phyloP scores from a whole-genome alignment of 305 asterid genomes.

The Ilex paraguariensis region DNA sequence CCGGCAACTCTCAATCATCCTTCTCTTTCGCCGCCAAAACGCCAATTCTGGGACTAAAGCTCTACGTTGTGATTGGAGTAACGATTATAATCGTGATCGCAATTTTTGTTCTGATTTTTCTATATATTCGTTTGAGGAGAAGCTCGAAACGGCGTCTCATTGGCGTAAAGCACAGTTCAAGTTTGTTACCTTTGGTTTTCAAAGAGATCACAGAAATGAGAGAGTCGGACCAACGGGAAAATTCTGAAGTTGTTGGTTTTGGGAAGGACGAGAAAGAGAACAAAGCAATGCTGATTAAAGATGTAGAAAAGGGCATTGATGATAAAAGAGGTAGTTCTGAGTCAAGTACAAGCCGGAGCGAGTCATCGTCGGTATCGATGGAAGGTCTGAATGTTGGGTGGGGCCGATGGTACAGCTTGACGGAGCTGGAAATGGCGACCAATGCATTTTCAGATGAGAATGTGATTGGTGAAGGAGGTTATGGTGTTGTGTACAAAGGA shows the following conservation, averaged over 20 bases:
- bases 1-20: constrained; percentile 28
- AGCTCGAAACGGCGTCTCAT: constrained; percentile 35
- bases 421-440: constrained; percentile 74
- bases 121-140: constrained; percentile 38
- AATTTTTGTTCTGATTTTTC: constrained; percentile 32
- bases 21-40: constrained; percentile 41
- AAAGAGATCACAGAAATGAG: constrained; percentile 26
- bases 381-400: constrained; percentile 56
- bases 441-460: constrained; percentile 49
- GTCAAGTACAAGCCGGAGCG: constrained; percentile 57
- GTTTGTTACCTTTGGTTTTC: constrained; percentile 53
- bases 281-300: constrained; percentile 35
- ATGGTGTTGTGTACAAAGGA: constrained; percentile 80
- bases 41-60: constrained; percentile 64
- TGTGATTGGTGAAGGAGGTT: constrained; percentile 92
- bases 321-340: constrained; percentile 56
- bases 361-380: constrained; percentile 53
- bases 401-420: constrained; percentile 78
- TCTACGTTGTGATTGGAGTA: constrained; percentile 49
- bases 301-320: constrained; percentile 23
- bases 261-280: constrained; percentile 21
- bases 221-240: constrained; percentile 27
- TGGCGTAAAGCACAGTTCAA: constrained; percentile 36
- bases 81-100: constrained; percentile 40
- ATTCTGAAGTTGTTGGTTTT: constrained; percentile 8